Base-by-base conservation (phyloP, 352 stramenopile species). In the Globisporangium cystogenes region DNA sequence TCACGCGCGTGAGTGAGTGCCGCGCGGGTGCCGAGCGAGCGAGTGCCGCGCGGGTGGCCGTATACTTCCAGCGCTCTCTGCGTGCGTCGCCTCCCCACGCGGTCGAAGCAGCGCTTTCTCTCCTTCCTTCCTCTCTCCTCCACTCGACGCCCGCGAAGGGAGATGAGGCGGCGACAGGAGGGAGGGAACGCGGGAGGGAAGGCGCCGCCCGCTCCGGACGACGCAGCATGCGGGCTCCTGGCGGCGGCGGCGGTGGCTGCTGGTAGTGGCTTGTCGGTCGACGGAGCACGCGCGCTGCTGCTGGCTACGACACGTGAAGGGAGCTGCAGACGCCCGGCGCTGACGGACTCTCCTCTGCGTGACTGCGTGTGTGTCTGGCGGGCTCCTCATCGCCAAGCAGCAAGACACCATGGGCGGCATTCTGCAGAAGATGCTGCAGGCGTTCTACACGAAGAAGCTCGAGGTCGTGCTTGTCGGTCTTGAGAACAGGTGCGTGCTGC, bases 391-490 rank as follows among this genome's bases (percentile, higher is more conserved):
- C 31, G 31, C 11, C 26, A 42, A 18, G 36, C 14, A 52, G 36
- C 45, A 21, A 23, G 46, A 44, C 53, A 82, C 27, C 46, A 98
- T 98, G 93, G 91, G 93, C 64, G 78, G 78, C 36, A 90, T 98
- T 58, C 74, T 98, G 23, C 85, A 94, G 65, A 97, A 93, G 75
- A 91, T 98, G 69, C 82, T 98, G 42, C 86, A 98, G 51, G 80
- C 92, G 42, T 98, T 98, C 68, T 98, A 98, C 82, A 98, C 92
- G 16, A 98, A 98, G 76, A 98, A 98, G 76, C 78, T 96, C 59
- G 87, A 96, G 60, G 96, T 99, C 49, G 95, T 98, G 51, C 82
- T 99, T n/a, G 96, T 99, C 45, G 95, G 95, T 29, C 86, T 99
- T 42, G 94, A 98, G 61, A 98, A 98, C 76, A 95, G 86, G 88